These are phyloP conservation scores for Astrephomene gubernaculifera DNA, from an alignment of 139 green algal species.

Conservation along the genomic window DNA sequence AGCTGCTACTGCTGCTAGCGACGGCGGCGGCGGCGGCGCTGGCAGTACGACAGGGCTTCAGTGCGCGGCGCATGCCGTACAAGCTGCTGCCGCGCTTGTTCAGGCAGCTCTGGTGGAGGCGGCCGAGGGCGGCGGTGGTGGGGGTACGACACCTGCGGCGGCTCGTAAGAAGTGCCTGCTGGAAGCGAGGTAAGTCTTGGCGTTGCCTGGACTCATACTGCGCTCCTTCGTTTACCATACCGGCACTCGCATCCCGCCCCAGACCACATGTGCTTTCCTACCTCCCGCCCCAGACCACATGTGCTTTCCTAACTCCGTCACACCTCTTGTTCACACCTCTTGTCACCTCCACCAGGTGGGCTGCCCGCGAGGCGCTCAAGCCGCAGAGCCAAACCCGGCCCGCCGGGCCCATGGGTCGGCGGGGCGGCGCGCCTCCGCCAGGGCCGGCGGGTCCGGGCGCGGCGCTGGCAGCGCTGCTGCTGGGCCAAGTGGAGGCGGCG, in stretches of 20 bases:
- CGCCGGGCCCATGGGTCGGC: background rate
- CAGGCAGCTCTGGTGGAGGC: background rate
- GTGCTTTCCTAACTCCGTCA: background rate
- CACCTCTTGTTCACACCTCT: background rate
- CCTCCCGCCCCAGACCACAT: no score
- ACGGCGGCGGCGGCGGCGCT: background rate
- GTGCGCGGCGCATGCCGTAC: background rate
- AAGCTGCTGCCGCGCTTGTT: constrained; percentile 22
- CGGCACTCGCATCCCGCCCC: no score
- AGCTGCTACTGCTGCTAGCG: background rate
- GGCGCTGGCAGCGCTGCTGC: constrained; percentile 42
- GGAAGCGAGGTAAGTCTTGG: no score
- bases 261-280: no score
- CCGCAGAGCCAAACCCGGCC: constrained; percentile 22
- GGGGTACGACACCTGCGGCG: background rate
- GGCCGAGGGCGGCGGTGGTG: background rate
- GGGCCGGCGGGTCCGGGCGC: constrained; percentile 11
- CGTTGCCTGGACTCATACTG: no score
- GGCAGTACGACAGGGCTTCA: background rate
- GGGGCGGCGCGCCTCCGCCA: background rate
- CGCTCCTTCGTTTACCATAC: no score
- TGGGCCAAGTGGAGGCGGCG: constrained; percentile 20
- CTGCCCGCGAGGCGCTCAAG: constrained; percentile 14
- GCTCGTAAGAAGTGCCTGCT: constrained; percentile 18
- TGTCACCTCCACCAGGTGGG: constrained; percentile 45